A percentile compares a stretch with the other conserved stretches of the same genome.
Conservation (phyloP, 176 grass and related monocot species). For the Rhynchospora pubera region DNA sequence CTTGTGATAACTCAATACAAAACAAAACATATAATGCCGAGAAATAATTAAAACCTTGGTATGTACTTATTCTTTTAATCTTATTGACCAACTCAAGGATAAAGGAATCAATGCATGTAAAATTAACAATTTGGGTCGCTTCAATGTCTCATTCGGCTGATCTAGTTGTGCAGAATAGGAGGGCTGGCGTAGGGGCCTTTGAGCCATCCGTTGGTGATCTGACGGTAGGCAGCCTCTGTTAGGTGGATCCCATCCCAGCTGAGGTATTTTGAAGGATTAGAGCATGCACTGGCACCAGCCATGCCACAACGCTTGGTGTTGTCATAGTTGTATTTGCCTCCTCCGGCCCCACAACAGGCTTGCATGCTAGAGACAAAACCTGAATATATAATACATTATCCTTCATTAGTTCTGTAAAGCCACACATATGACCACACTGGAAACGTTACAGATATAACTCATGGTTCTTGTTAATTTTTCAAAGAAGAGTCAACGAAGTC, state of each 20-base stretch:
- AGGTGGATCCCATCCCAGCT: conserved; percentile 96
- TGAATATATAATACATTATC: background rate
- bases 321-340: conserved; percentile 74
- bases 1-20: background rate
- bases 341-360: conserved; percentile 69
- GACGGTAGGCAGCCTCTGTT: conserved; percentile 74
- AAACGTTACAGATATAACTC: background rate
- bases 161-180: conserved; percentile 27
- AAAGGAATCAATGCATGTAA: background rate
- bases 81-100: conserved; percentile 4
- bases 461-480: background rate
- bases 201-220: conserved; percentile 77
- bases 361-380: conserved; percentile 54
- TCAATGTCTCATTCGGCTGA: background rate
- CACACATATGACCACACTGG: background rate
- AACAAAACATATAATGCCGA: background rate
- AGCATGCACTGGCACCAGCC: conserved; percentile 46
- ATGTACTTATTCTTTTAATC: background rate
- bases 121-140: conserved; percentile 2
- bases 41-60: background rate
- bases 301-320: conserved; percentile 52
- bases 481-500: background rate
- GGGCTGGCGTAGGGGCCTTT: conserved; percentile 69
- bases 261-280: conserved; percentile 43
- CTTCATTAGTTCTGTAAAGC: background rate